Percentiles rank a stretch among this genome's conserved stretches.
These are phyloP conservation scores for Neofusicoccum kwambonambiense DNA, from an alignment of 2,329 filamentous ascomycete species.

Conservation along the genomic window DNA sequence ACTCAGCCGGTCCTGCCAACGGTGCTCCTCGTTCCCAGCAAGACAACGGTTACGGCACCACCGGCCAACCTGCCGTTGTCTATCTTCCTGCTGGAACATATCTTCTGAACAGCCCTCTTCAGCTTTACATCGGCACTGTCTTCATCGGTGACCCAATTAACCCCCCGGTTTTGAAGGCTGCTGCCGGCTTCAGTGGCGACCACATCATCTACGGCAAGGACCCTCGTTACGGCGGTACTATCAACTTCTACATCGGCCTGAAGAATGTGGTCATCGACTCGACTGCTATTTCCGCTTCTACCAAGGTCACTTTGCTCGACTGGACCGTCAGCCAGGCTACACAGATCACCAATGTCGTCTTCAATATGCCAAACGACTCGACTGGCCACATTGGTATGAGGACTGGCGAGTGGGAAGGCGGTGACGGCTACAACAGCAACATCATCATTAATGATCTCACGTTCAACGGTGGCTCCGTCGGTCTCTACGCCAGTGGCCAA, in stretches of 20 bases:
- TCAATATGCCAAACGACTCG: constrained; percentile 34
- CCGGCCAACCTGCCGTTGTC: constrained; percentile 27
- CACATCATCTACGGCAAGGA: constrained; percentile 25
- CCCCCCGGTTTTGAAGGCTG: constrained; percentile 6
- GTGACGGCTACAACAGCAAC: constrained; percentile 28
- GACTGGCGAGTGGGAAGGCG: constrained; percentile 32
- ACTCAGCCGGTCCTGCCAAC: constrained; percentile 12
- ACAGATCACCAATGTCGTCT: constrained; percentile 27
- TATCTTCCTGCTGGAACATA: constrained; percentile 30
- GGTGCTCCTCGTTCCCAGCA: constrained; percentile 12
- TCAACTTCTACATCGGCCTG: constrained; percentile 30
- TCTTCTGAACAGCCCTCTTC: constrained; percentile 23
- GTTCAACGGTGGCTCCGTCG: constrained; percentile 24
- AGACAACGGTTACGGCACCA: constrained; percentile 21
- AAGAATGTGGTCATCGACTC: constrained; percentile 31
- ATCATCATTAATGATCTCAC: constrained; percentile 16
- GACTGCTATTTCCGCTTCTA: constrained; percentile 20
- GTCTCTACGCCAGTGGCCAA: constrained; percentile 33
- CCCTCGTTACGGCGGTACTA: constrained; percentile 19
- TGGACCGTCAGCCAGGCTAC: constrained; percentile 32
- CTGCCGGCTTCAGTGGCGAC: not conserved
- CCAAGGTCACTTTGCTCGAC: constrained; percentile 24
- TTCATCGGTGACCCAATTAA: constrained; percentile 10
- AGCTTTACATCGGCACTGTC: constrained; percentile 21
- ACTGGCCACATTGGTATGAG: constrained; percentile 39